Evolutionary conservation across 208 protist genomes (phyloP).

Genomic region (Crithidia sp.): DNA sequence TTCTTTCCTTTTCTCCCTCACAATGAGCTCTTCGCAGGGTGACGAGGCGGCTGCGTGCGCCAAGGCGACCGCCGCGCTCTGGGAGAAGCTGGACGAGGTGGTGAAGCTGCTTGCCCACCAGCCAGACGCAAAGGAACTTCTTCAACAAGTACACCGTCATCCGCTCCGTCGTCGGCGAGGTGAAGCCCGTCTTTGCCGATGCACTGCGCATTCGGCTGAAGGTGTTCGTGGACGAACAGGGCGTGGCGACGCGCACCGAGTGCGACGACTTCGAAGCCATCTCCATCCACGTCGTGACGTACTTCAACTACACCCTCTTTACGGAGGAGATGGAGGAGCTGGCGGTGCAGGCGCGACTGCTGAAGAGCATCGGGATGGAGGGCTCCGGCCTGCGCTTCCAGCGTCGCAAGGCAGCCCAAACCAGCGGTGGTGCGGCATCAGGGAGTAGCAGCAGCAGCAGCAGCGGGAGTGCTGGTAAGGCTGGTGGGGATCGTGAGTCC

Average conservation of each 20-base stretch:
- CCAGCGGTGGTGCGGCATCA: not conserved
- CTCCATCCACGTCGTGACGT: constrained; percentile 52
- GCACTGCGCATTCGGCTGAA: constrained; percentile 25
- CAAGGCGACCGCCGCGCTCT: constrained; percentile 11
- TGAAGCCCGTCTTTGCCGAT: constrained; percentile 38
- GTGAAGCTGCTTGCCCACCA: constrained; percentile 21
- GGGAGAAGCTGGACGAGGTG: constrained; percentile 32
- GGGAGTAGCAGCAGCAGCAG: not conserved
- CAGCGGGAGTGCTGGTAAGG: not conserved
- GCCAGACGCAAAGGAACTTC: constrained; percentile 23
- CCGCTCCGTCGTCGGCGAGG: constrained; percentile 44
- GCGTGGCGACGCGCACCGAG: constrained; percentile 17
- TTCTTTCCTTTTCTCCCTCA: not conserved
- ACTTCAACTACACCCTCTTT: constrained; percentile 43
- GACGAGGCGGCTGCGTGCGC: constrained; percentile 16
- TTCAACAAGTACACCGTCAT: constrained; percentile 33
- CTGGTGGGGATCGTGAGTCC: not conserved
- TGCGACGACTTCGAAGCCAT: constrained; percentile 42
- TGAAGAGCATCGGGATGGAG: constrained; percentile 37
- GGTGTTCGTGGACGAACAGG: constrained; percentile 39
- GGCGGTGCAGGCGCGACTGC: constrained; percentile 27
- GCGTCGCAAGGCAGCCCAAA: not conserved
- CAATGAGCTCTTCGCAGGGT: not conserved
- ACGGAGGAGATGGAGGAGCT: constrained; percentile 34
- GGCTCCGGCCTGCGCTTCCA: constrained; percentile 34